Evolutionary conservation across 2,329 filamentous ascomycete genomes (phyloP).

Genomic region (Penicillium sp.): DNA sequence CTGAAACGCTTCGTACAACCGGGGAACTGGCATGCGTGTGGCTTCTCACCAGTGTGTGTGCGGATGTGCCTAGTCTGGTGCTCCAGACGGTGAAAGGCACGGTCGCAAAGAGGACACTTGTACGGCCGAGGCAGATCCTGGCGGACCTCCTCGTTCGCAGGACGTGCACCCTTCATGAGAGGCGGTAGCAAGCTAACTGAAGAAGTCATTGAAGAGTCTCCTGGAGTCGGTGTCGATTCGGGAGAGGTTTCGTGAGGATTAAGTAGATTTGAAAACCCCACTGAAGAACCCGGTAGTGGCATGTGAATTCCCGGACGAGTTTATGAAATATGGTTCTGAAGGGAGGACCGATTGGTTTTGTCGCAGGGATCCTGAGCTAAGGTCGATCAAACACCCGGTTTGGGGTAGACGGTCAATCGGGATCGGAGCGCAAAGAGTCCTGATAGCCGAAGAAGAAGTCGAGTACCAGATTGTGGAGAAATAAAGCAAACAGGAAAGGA

Average conservation of each 20-base stretch:
- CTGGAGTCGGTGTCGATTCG: slow-evolving; percentile 20
- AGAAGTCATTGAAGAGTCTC: slow-evolving; percentile 42
- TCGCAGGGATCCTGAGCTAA: slow-evolving; percentile 25
- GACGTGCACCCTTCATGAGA: slow-evolving; percentile 48
- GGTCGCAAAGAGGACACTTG: slow-evolving; percentile 97
- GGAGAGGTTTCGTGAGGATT: slow-evolving; percentile 54
- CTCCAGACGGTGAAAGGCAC: slow-evolving; percentile 96
- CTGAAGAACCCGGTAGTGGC: slow-evolving; percentile 70
- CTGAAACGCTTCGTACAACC: slow-evolving; percentile 98
- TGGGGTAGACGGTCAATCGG: slow-evolving; percentile 8
- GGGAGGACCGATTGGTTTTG: slow-evolving; percentile 15
- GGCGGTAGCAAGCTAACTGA: slow-evolving; percentile 46
- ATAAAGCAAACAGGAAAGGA: slow-evolving; percentile 6
- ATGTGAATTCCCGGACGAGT: slow-evolving; percentile 54
- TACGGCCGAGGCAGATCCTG: slow-evolving; percentile 92
- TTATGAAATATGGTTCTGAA: not conserved
- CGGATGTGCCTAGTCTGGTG: slow-evolving; percentile 91
- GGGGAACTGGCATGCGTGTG: slow-evolving; percentile 90
- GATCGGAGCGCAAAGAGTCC: not conserved
- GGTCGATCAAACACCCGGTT: slow-evolving; percentile 30
- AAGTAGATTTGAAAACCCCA: slow-evolving; percentile 73
- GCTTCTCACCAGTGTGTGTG: slow-evolving; percentile 97
- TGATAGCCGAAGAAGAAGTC: not conserved
- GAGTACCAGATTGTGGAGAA: not conserved
- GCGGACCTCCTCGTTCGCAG: slow-evolving; percentile 58